Evolutionary conservation across 768 basidiomycete genomes (phyloP).

Genomic region (Auricularia auricula-judae): DNA sequence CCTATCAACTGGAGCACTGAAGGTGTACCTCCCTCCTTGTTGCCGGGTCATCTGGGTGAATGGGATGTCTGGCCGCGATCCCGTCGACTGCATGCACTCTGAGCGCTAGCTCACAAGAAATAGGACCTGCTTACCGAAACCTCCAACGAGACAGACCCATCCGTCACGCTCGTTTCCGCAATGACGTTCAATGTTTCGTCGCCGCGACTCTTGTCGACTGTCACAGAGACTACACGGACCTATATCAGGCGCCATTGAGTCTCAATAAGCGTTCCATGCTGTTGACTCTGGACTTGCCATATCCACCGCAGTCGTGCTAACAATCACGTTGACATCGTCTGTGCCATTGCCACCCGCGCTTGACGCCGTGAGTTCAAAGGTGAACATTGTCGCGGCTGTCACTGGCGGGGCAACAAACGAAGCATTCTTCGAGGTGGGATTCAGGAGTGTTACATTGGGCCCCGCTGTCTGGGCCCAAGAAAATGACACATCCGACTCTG

Average conservation of each 20-base stretch:
- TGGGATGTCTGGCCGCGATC: neutral
- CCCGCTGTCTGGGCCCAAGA: neutral
- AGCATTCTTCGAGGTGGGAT: neutral
- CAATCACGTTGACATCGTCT: neutral
- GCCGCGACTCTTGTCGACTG: neutral
- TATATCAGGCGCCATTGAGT: neutral
- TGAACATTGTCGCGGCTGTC: neutral
- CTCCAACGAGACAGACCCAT: neutral
- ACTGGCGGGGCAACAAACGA: neutral
- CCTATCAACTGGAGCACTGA: neutral
- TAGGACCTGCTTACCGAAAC: neutral
- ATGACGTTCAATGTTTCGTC: neutral
- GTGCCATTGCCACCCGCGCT: neutral
- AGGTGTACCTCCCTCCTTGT: neutral
- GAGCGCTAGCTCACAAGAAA: neutral
- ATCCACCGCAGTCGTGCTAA: neutral
- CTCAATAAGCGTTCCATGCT: neutral
- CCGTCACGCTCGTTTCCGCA: neutral
- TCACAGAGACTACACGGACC: neutral
- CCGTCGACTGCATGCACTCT: neutral
- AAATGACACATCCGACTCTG: neutral
- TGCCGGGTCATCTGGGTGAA: neutral
- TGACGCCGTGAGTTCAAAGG: neutral
- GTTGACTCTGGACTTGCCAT: neutral
- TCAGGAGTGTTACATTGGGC: neutral